Evolutionary conservation across 2,329 filamentous ascomycete species (phyloP), one percentile per base, ranked within the genome.

Genomic region (Corynespora cassiicola): DNA sequence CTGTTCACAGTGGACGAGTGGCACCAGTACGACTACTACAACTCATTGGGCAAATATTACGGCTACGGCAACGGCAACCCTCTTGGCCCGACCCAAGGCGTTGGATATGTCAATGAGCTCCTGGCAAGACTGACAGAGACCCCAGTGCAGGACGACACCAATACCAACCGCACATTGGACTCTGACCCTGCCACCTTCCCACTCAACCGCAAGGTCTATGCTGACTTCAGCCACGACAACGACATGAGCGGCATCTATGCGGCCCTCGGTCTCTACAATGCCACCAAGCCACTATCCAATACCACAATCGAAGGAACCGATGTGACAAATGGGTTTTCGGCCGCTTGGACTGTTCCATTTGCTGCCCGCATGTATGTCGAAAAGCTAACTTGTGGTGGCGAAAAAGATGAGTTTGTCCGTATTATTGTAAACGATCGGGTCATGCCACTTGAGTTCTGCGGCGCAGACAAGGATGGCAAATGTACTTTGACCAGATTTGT

Each of bases 151-250:
- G 90, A 95, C 63, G 69, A 80, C 41, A 95, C 90, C 0, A 83
- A 76, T 37, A 89, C 85, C 5, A 96, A 96, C 66, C 74, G 72
- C 22, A 95, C 90, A 0, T 77, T 96, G 0, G 88, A 95, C 63
- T 71, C 72, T 5, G 75, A 82, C 41, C 70, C 78, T 1, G 61
- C 68, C 6, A 91, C 87, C 0, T 96, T 96, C 58, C 90, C 91
- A 0, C 72, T 95, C 0, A 76, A 69, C 16, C 65, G 66, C 19
- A 71, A 71, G 8, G 70, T 96, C 1, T 96, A 95, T 59, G 90
- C 89, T 0, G 91, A 96, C 68, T 96, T 96, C 62, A 88, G 85
- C 47, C 91, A 96, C 68, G 91, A 96, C 69, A 96, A 95, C 65
- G 84, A 87, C 61, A 90, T 96, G 83, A 82, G 81, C 19, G 79